Conservation (phyloP, 2,329 filamentous ascomycete genomes). For the Aspergillus melleus region DNA sequence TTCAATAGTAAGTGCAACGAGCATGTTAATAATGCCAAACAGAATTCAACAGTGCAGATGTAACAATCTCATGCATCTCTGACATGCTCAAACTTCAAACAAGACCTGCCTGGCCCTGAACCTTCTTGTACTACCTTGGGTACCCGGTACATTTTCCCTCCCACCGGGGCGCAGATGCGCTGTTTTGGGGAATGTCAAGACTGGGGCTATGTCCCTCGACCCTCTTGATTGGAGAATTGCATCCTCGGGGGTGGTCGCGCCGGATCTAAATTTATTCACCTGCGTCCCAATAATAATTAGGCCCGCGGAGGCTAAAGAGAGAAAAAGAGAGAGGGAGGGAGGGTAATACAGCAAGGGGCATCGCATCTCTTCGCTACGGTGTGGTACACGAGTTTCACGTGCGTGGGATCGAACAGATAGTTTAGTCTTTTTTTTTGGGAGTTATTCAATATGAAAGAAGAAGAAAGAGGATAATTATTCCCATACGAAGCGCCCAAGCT, state of each 20-base stretch:
- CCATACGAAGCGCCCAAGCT: background rate
- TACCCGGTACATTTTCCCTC: background rate
- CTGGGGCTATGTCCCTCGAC: background rate
- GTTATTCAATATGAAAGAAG: too few species aligned
- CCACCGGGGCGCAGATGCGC: background rate
- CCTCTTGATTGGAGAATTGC: background rate
- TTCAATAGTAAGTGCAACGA: background rate
- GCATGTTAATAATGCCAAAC: background rate
- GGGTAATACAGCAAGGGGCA: background rate
- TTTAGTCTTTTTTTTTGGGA: too few species aligned
- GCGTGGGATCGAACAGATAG: background rate
- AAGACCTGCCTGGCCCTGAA: background rate
- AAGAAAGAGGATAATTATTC: background rate
- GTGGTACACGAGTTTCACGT: background rate
- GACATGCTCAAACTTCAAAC: background rate
- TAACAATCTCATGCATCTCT: background rate
- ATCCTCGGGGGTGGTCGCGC: background rate
- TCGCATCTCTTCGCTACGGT: background rate
- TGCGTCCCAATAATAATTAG: background rate
- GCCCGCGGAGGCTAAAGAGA: background rate
- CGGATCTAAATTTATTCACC: background rate
- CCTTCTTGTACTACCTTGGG: background rate
- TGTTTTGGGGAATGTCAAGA: background rate
- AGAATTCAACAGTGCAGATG: background rate
- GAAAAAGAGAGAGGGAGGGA: background rate